These are phyloP conservation scores for Massarina eburnea DNA, from an alignment of 2,329 filamentous ascomycete genomes.

Conservation along the genomic window DNA sequence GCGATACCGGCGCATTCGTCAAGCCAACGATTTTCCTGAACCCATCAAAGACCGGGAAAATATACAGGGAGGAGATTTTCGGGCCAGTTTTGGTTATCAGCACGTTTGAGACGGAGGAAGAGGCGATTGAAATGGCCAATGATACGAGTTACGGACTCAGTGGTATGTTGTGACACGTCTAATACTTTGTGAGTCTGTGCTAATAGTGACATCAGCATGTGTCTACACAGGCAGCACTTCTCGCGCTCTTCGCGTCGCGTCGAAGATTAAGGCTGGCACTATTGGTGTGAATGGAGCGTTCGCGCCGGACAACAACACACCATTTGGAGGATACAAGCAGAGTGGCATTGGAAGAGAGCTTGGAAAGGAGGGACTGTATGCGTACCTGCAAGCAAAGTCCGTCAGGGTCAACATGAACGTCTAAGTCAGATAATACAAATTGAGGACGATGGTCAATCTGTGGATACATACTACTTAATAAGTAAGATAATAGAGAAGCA, in stretches of 20 bases:
- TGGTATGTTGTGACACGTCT: slow-evolving; percentile 16
- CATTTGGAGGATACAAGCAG: slow-evolving; percentile 37
- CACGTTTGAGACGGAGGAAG: slow-evolving; percentile 37
- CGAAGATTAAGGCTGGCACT: slow-evolving; percentile 28
- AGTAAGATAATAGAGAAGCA: neutral
- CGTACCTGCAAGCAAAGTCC: slow-evolving; percentile 30
- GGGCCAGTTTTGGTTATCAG: slow-evolving; percentile 32
- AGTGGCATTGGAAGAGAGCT: slow-evolving; percentile 30
- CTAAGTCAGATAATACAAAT: neutral
- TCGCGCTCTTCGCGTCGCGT: slow-evolving; percentile 25
- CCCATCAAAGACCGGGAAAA: slow-evolving; percentile 20
- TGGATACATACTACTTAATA: no score
- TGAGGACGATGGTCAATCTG: no score
- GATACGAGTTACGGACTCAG: slow-evolving; percentile 33
- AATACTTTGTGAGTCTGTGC: neutral
- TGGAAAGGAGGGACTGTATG: slow-evolving; percentile 26
- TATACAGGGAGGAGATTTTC: slow-evolving; percentile 37
- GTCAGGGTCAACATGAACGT: slow-evolving; percentile 8
- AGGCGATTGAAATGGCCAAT: slow-evolving; percentile 35
- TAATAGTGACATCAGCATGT: slow-evolving; percentile 7
- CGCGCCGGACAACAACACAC: slow-evolving; percentile 31
- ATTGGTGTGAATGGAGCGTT: slow-evolving; percentile 19
- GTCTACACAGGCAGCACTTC: slow-evolving; percentile 20
- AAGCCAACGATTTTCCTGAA: slow-evolving; percentile 36
- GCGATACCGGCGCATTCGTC: slow-evolving; percentile 30